Base-by-base conservation (phyloP, 176 grass and related monocot species). In the Avena insularis region DNA sequence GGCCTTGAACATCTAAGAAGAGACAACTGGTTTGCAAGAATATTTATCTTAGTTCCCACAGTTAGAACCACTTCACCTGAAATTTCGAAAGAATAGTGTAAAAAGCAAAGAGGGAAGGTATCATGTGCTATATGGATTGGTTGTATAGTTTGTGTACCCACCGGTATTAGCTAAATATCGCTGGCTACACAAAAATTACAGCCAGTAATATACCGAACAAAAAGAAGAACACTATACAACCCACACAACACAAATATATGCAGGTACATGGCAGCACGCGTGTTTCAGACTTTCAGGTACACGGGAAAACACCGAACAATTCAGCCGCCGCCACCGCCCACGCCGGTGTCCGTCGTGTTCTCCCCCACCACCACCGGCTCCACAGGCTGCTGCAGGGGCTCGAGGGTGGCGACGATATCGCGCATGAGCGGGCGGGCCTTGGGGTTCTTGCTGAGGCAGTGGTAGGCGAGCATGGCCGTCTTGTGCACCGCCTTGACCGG, bases 381-480 rank as follows among this genome's bases (percentile, higher is more conserved):
- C 14, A 50, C 25, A 6, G 48, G 25, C 12, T 88, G 50, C 29
- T 91, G 86, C 25, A 94, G 88, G 53, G 93, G 93, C 84, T 98
- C 91, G 82, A 95, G 84, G 47, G 90, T 79, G 27, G 92, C 86
- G 1, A 98, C 93, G 21, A 95, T 83, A 87, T 87, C 78, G 6
- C 88, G 91, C 93, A 95, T 98, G 35, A 92, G 68, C 0, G 93
- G 96, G 53, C 93, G 91, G 5, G 91, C 88, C 87, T 98, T 98
- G 14, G 91, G 96, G 67, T 90, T 95, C 5, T 90, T 90, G 74
- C 76, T 91, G 43, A 95, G 73, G 79, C 96, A 98, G 53, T 98
- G 93, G 84, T 95, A 95, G 2, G 96, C 91, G 40, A 98, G 61
- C 79, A 91, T 86, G 10, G 96, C 91, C 0, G 91, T 92, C 79